Percentiles rank a stretch among this genome's conserved stretches.
phyloP scores from a whole-genome alignment of 345 rosid genomes.

The Citrus inodora region DNA sequence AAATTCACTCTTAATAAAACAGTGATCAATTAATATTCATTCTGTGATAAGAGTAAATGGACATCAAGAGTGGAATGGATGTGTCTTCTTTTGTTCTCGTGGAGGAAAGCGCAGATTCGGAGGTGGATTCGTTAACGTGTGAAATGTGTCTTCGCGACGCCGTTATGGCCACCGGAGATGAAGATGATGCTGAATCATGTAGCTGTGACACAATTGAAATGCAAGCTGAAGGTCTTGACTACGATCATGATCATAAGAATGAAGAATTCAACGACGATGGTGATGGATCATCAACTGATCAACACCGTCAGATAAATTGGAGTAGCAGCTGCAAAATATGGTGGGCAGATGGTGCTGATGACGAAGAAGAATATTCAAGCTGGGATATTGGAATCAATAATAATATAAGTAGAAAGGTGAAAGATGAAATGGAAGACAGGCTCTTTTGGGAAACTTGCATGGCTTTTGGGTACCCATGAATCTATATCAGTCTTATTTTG shows the following conservation, averaged over 20 bases:
- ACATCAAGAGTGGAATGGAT: slow-evolving; percentile 23
- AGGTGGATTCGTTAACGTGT: slow-evolving; percentile 18
- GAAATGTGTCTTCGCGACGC: slow-evolving; percentile 5
- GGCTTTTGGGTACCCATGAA: slow-evolving; percentile 52
- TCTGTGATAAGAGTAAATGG: slow-evolving; percentile 15
- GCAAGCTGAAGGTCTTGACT: background rate
- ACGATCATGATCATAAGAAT: slow-evolving; percentile 3
- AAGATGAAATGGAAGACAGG: slow-evolving; percentile 54
- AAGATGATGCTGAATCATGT: slow-evolving; percentile 59
- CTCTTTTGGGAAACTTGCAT: slow-evolving; percentile 68
- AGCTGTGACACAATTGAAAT: slow-evolving; percentile 26
- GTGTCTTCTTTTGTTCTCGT: slow-evolving; percentile 39
- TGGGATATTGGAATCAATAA: background rate
- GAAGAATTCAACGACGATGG: background rate
- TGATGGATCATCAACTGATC: background rate
- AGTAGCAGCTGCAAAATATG: slow-evolving; percentile 16
- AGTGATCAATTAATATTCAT: background rate
- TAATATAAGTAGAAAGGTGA: slow-evolving; percentile 23
- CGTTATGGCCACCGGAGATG: slow-evolving; percentile 2
- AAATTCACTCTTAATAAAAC: slow-evolving; percentile 1
- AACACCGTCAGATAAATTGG: background rate
- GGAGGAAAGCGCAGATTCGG: slow-evolving; percentile 57
- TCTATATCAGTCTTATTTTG: background rate
- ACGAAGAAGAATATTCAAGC: slow-evolving; percentile 26
- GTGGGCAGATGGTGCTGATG: slow-evolving; percentile 9